These are phyloP conservation scores for Claviceps fusiformis DNA, from an alignment of 2,329 filamentous ascomycete species.

Conservation along the genomic window DNA sequence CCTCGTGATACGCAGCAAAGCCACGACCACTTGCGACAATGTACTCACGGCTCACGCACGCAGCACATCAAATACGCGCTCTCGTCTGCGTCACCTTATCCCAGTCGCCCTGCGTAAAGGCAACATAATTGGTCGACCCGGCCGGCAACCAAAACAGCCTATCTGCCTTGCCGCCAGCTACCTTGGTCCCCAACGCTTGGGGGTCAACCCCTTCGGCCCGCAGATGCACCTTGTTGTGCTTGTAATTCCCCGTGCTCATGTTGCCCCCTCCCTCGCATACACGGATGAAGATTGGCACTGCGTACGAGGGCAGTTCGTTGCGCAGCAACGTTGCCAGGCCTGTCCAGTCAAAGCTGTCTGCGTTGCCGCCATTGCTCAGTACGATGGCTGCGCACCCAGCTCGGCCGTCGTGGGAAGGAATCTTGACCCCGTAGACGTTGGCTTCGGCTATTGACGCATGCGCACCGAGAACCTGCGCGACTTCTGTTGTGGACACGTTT, in stretches of 20 bases:
- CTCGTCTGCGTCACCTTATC: conserved; percentile 3
- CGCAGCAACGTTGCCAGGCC: conserved; percentile 35
- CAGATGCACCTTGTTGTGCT: conserved; percentile 6
- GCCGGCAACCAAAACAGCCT: conserved; percentile 5
- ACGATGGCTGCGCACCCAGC: conserved; percentile 51
- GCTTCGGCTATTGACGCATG: conserved; percentile 48
- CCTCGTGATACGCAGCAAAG: too few relatives aligned
- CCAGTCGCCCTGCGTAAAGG: conserved; percentile 4
- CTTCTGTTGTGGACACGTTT: conserved; percentile 55
- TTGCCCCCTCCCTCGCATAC: conserved; percentile 2
- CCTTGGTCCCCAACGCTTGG: conserved; percentile 2
- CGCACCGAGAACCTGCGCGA: conserved; percentile 47
- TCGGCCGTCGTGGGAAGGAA: conserved; percentile 54
- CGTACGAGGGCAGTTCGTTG: conserved; percentile 53
- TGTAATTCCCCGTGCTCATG: conserved; percentile 5
- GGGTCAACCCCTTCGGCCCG: conserved; percentile 5
- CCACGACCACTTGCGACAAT: too few relatives aligned
- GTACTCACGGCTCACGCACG: too few relatives aligned
- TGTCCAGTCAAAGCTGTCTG: conserved; percentile 41
- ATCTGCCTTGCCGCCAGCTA: conserved; percentile 1
- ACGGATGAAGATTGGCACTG: conserved; percentile 48
- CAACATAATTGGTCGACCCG: conserved; percentile 3
- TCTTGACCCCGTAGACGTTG: conserved; percentile 54
- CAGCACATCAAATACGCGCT: conserved; percentile 5
- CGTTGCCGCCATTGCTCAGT: conserved; percentile 34